Conservation (phyloP, 1,284 basidiomycete species). For the Rhodotorula sp. region DNA sequence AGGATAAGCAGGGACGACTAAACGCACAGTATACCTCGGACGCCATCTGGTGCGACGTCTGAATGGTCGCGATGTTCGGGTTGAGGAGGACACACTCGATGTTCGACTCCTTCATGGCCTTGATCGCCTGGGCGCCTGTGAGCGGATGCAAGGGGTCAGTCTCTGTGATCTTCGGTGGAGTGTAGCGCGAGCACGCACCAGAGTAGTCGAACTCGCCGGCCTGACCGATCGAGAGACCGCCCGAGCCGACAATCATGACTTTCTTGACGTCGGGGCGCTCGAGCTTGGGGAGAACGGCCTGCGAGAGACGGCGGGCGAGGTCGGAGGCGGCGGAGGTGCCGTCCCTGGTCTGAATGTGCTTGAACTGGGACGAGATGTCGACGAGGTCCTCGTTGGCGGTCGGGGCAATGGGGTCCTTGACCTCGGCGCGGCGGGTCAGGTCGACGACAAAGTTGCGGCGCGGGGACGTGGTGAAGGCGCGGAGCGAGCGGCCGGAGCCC, state of each 20-base stretch:
- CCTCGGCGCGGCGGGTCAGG: slow-evolving; percentile 24
- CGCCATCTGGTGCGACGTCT: slow-evolving; percentile 90
- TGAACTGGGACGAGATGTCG: slow-evolving; percentile 43
- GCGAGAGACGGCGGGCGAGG: slow-evolving; percentile 84
- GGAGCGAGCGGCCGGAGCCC: slow-evolving; percentile 20
- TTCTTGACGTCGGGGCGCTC: slow-evolving; percentile 87
- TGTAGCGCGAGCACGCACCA: slow-evolving; percentile 57
- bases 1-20: too few relatives aligned
- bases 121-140: slow-evolving; percentile 86
- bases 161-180: accelerated
- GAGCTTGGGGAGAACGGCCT: slow-evolving; percentile 83
- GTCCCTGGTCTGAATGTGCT: slow-evolving; percentile 43
- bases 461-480: slow-evolving; percentile 30
- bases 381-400: slow-evolving; percentile 27
- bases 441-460: slow-evolving; percentile 22
- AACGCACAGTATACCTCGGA: slow-evolving; percentile 80
- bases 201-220: slow-evolving; percentile 99
- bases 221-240: slow-evolving; percentile 95
- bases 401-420: slow-evolving; percentile 14
- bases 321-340: slow-evolving; percentile 63
- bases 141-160: background rate
- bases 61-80: slow-evolving; percentile 94
- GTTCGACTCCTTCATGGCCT: slow-evolving; percentile 94
- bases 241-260: slow-evolving; percentile 94
- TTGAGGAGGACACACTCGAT: slow-evolving; percentile 89